phyloP scores from a whole-genome alignment of 768 basidiomycete species.

The Boletus vinaceobasis region DNA sequence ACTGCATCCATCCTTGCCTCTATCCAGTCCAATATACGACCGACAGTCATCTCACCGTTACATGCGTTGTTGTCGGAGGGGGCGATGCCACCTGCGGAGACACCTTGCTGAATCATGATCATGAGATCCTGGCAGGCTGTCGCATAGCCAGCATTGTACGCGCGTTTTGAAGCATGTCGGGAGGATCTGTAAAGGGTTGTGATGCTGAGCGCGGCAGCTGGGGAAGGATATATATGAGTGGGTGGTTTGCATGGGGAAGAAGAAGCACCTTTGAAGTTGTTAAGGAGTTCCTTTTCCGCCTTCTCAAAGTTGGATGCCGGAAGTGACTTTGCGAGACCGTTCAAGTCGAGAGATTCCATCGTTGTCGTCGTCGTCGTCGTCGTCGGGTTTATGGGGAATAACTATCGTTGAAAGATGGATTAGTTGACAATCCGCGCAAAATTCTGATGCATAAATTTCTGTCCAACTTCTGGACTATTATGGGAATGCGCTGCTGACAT shows the following conservation, averaged over 20 bases:
- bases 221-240: slow-evolving; percentile 20
- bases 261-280: slow-evolving; percentile 72
- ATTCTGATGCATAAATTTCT: neutral
- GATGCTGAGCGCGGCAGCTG: slow-evolving; percentile 81
- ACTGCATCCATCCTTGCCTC: slow-evolving; percentile 80
- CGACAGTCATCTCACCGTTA: slow-evolving; percentile 67
- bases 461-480: neutral
- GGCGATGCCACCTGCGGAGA: slow-evolving; percentile 56
- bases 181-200: slow-evolving; percentile 84
- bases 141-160: slow-evolving; percentile 79
- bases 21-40: slow-evolving; percentile 80
- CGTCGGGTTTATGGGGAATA: neutral
- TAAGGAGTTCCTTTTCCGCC: slow-evolving; percentile 75
- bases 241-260: neutral
- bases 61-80: slow-evolving; percentile 41
- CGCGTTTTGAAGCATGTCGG: slow-evolving; percentile 68
- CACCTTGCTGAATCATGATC: slow-evolving; percentile 79
- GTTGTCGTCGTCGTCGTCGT: slow-evolving; percentile 15
- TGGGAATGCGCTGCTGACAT: neutral
- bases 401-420: neutral
- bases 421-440: slow-evolving; percentile 2
- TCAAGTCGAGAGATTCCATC: slow-evolving; percentile 79
- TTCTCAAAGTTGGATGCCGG: slow-evolving; percentile 67
- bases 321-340: slow-evolving; percentile 73
- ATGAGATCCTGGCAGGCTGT: slow-evolving; percentile 78